Evolutionary conservation across 371 early-diverging fungal species (phyloP), one percentile per base, ranked within the genome.

Genomic region (Mortierella sp.): DNA sequence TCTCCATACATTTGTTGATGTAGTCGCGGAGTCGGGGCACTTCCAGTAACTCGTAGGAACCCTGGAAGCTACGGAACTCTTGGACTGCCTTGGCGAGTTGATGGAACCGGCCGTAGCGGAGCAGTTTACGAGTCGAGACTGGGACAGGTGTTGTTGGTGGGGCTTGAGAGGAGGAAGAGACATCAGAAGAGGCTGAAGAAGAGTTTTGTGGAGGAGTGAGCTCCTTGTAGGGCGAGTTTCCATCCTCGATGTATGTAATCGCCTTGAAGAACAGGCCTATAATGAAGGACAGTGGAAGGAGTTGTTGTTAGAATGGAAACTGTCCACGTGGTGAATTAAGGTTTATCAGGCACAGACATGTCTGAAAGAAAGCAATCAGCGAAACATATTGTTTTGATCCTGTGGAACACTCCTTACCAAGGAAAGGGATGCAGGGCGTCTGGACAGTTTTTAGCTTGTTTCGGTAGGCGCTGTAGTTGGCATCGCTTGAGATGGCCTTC

Each of bases 191-290:
- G 11, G 5, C 29, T 11, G 75, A 43, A 4, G 78, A 71, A 10
- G 75, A 24, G 44, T 51, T 6, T 18, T 38, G 63, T 6, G 14
- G 72, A 2, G 78, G 73, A 32, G 72, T 84, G 46, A 68, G 48
- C 35, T 84, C 85, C 48, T 84, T 84, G 78, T 91, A 89, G 81
- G 96, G 93, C 24, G 95, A 91, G 88, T 97, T 97, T 41, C 98
- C 98, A 71, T 97, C 97, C 78, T 98, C 97, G 63, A 98, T 94
- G 75, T 97, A 97, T 43, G 98, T 96, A 79, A 98, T 89, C 80
- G 96, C 97, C 74, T 95, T 96, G 35, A 97, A 88, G 85, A 95
- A 96, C 43, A 93, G 92, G 1, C 84, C 83, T 75, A 75, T 44
- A 16, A 27, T 24, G 11, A 21, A 55, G 10, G 29, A 54, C 68